Evolutionary conservation across 1,284 basidiomycete species (phyloP), one percentile per base, ranked within the genome.

Genomic region (Cryptococcus maquisensis): DNA sequence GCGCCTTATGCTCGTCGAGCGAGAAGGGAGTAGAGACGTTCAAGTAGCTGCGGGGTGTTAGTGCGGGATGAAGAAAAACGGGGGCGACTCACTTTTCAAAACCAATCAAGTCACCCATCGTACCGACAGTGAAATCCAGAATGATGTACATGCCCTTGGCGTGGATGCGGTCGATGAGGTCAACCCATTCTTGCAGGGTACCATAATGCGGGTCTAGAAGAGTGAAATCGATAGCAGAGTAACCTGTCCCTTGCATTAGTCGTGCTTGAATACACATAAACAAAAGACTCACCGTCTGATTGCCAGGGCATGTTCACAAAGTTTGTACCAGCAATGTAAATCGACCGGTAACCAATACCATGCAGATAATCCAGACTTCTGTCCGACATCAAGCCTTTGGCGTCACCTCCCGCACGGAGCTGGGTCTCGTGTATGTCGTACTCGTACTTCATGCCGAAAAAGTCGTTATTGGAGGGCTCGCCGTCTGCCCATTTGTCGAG

Each of bases 221-320:
- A 43, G 84, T 86, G 64, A 94, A 91, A 72, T 95, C 91, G 59
- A 95, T 80, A 9, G 90, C 88, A 24, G 91, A 95, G 72, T 94
- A 95, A 75, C 89, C 89, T 90, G 23, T 26, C 16, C 23, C 8
- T 26, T 4, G 43, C 43, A 10, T 55, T 26, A 41, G 23, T 55
- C n/a, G 54, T 36, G 16, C 8, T 40, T 12, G 13, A 36, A 9
- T 23, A 16, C 16, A 8, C 24, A 23, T 3, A 16, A 44, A 21
- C n/a, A 10, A 16, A 40, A 12, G 4, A 81, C 87, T 70, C 59
- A 90, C 89, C 90, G 82, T 95, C 91, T 16, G 90, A 87, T 73
- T 92, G 87, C 91, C 91, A 95, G 18, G 90, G 78, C 91, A 94
- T 92, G 81, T 95, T 94, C 61, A 94, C 60, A 75, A 91, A 95